Percentiles rank a stretch among this genome's conserved stretches.
Conservation (phyloP, 192 early-diverging fungal species). For the Linnemannia elongata region DNA sequence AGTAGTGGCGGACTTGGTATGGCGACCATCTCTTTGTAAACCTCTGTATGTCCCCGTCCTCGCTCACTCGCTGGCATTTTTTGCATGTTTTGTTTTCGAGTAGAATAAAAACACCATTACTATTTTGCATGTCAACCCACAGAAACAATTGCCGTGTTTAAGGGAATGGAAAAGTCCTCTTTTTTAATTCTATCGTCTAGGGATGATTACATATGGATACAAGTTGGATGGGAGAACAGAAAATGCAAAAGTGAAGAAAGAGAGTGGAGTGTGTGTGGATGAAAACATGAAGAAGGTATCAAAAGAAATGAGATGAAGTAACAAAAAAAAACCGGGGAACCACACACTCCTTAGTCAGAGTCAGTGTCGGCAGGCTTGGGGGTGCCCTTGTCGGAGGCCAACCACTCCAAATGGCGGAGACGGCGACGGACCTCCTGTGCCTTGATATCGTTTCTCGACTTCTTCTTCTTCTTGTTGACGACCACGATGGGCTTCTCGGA, state of each 20-base stretch:
- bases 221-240: not conserved
- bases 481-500: constrained; percentile 60
- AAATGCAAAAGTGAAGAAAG: constrained; percentile 2
- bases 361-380: constrained; percentile 50
- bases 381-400: constrained; percentile 58
- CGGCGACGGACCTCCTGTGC: constrained; percentile 63
- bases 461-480: constrained; percentile 70
- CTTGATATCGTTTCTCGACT: constrained; percentile 68
- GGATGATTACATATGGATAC: constrained; percentile 27
- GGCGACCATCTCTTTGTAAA: constrained; percentile 1
- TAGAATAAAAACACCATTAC: not conserved
- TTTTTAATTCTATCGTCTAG: not conserved
- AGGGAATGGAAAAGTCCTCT: constrained; percentile 4
- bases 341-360: constrained; percentile 40
- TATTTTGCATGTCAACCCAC: not conserved
- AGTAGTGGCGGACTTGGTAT: not conserved
- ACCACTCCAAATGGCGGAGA: constrained; percentile 67
- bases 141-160: not conserved
- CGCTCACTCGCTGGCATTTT: too few species aligned
- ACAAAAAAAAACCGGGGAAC: not conserved
- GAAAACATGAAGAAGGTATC: not conserved
- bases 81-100: not conserved
- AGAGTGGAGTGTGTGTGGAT: not conserved
- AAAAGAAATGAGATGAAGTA: not conserved
- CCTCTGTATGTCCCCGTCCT: too few species aligned